Conservation (phyloP, 768 basidiomycete genomes). For the Rhodotorula diobovata region DNA sequence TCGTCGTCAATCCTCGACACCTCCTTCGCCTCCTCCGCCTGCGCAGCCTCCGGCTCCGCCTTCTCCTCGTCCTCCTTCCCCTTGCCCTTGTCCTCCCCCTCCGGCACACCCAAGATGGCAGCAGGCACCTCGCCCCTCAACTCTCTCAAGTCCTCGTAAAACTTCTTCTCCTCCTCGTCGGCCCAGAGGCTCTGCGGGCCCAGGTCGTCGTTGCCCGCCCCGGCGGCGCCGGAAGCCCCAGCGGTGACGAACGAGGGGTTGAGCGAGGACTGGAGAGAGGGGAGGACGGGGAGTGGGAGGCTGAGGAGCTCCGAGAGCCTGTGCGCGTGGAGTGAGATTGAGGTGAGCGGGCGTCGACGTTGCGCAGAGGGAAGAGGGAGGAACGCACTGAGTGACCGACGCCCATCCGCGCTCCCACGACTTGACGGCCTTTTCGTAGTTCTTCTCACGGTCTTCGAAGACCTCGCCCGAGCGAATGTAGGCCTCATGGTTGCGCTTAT, state of each 20-base stretch:
- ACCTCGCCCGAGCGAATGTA: slow-evolving; percentile 99
- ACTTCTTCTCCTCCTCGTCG: slow-evolving; percentile 90
- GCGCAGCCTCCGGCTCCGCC: slow-evolving; percentile 41
- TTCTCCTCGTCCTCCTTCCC: slow-evolving; percentile 11
- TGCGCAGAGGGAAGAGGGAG: slow-evolving; percentile 56
- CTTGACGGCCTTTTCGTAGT: slow-evolving; percentile 97
- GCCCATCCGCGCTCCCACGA: slow-evolving; percentile 84
- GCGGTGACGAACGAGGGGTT: slow-evolving; percentile 47
- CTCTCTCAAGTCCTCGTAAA: slow-evolving; percentile 89
- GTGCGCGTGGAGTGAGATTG: slow-evolving; percentile 51
- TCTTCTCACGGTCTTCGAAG: slow-evolving; percentile 97
- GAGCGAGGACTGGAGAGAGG: slow-evolving; percentile 60
- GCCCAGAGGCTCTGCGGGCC: slow-evolving; percentile 83
- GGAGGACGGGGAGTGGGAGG: slow-evolving; percentile 73
- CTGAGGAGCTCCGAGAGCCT: slow-evolving; percentile 89
- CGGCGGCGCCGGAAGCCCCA: slow-evolving; percentile 37
- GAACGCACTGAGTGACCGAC: slow-evolving; percentile 71
- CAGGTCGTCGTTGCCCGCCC: slow-evolving; percentile 57
- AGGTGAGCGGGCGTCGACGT: slow-evolving; percentile 70
- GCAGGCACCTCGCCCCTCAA: slow-evolving; percentile 85
- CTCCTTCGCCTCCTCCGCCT: slow-evolving; percentile 7
- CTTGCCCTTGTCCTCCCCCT: slow-evolving; percentile 27
- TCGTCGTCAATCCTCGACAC: slow-evolving; percentile 50
- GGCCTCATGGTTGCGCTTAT: slow-evolving; percentile 93
- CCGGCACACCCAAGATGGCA: slow-evolving; percentile 57